A percentile compares a stretch with the other conserved stretches of the same genome.
phyloP scores from a whole-genome alignment of 176 grass and related monocot genomes.

The Juncus inflexus region DNA sequence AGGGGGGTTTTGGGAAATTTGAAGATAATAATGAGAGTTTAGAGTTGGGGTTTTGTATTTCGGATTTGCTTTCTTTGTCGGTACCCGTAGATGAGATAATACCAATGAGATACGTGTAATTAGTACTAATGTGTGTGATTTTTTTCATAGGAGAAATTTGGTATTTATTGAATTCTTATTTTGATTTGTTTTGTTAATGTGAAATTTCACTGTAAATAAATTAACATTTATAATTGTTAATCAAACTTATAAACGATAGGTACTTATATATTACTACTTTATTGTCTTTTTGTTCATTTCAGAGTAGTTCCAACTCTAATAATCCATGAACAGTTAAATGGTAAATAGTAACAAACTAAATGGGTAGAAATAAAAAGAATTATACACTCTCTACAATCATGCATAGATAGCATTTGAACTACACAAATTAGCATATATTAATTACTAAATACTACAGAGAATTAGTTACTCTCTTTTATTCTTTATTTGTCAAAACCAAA shows the following conservation, averaged over 20 bases:
- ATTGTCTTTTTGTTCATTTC: too few relatives aligned
- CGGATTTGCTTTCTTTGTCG: constrained; percentile 49
- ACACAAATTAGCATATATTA: too few relatives aligned
- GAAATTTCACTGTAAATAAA: not conserved
- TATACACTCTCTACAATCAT: constrained; percentile 12
- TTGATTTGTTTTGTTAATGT: too few relatives aligned
- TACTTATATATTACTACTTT: too few relatives aligned
- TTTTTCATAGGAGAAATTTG: not conserved
- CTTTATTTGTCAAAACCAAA: constrained; percentile 13
- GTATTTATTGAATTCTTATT: not conserved
- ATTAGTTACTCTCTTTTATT: constrained; percentile 5
- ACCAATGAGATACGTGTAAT: constrained; percentile 32
- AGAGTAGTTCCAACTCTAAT: too few relatives aligned
- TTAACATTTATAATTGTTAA: not conserved
- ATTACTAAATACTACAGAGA: not conserved
- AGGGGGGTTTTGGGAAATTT: not conserved
- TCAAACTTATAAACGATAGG: constrained; percentile 1
- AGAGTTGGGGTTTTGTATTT: constrained; percentile 9
- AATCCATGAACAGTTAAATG: too few relatives aligned
- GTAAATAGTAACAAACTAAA: not conserved
- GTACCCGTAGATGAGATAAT: constrained; percentile 39
- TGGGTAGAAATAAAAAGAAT: not conserved
- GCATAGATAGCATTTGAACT: too few relatives aligned
- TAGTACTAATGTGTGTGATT: not conserved
- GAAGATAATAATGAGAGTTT: constrained; percentile 11